These are phyloP conservation scores for Fonsecaea erecta DNA, from an alignment of 2,329 filamentous ascomycete species.

Conservation along the genomic window DNA sequence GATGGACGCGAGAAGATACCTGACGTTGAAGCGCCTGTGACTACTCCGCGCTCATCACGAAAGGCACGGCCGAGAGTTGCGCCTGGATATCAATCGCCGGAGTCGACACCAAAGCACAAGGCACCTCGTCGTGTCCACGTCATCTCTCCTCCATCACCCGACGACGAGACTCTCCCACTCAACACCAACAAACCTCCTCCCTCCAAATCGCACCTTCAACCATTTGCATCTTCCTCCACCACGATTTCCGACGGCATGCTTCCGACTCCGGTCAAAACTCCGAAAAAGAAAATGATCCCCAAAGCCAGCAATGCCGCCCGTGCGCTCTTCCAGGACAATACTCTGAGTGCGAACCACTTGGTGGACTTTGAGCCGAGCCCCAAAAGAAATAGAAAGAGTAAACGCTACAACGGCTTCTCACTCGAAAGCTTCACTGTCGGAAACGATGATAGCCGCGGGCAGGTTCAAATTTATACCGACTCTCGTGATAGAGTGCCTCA, in stretches of 20 bases:
- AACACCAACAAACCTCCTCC: constrained; percentile 24
- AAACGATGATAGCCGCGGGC: constrained; percentile 35
- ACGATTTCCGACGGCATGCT: constrained; percentile 54
- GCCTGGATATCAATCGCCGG: constrained; percentile 30
- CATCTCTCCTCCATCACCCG: constrained; percentile 33
- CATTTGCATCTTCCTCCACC: constrained; percentile 37
- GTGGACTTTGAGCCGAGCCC: constrained; percentile 56
- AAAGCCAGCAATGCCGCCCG: constrained; percentile 58
- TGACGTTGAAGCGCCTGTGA: constrained; percentile 10
- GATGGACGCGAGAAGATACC: constrained; percentile 19
- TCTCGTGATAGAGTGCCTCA: constrained; percentile 64
- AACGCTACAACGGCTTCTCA: constrained; percentile 52
- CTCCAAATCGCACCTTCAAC: constrained; percentile 38
- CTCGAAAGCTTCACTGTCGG: constrained; percentile 50
- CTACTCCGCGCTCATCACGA: constrained; percentile 28
- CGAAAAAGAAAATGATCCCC: constrained; percentile 57
- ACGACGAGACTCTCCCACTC: constrained; percentile 31
- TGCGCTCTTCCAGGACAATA: constrained; percentile 57
- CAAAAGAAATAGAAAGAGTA: constrained; percentile 53
- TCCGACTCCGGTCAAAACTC: constrained; percentile 67
- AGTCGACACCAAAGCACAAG: constrained; percentile 35
- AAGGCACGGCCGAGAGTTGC: constrained; percentile 8
- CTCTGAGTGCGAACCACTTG: constrained; percentile 40
- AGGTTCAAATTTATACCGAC: constrained; percentile 66
- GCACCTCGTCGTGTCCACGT: constrained; percentile 31